These are phyloP conservation scores for Amniculicola lignicola DNA, from an alignment of 495 filamentous ascomycete genomes.

Conservation along the genomic window DNA sequence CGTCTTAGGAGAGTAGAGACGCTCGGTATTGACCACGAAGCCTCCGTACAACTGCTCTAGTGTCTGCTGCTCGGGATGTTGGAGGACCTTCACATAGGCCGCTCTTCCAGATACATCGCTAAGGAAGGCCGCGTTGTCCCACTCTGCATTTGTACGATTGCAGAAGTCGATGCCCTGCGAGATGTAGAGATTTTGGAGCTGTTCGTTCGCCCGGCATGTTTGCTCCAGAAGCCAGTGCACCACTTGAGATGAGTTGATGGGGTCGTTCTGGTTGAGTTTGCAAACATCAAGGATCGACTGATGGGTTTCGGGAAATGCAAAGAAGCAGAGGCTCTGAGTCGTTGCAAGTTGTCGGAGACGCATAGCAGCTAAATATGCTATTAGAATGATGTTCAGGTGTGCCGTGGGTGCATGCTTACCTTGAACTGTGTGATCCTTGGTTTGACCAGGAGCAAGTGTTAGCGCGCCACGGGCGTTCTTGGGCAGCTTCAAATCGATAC, in stretches of 20 bases:
- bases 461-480: slow-evolving; percentile 57
- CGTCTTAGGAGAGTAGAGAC: slow-evolving; percentile 19
- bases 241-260: slow-evolving; percentile 52
- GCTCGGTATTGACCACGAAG: slow-evolving; percentile 29
- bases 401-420: background rate
- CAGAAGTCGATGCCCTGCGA: slow-evolving; percentile 49
- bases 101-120: background rate
- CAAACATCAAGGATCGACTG: slow-evolving; percentile 41
- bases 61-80: slow-evolving; percentile 47
- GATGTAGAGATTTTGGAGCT: slow-evolving; percentile 54
- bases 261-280: slow-evolving; percentile 2
- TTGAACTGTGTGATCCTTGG: slow-evolving; percentile 70
- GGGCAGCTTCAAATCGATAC: slow-evolving; percentile 66
- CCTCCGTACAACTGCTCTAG: slow-evolving; percentile 46
- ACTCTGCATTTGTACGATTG: background rate
- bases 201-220: slow-evolving; percentile 55
- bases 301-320: slow-evolving; percentile 49
- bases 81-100: slow-evolving; percentile 37
- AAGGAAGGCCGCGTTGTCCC: background rate
- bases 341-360: slow-evolving; percentile 31
- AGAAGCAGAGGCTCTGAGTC: slow-evolving; percentile 37
- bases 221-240: slow-evolving; percentile 60
- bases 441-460: slow-evolving; percentile 60
- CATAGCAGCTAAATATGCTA: slow-evolving; percentile 19
- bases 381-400: background rate